Percentiles rank a stretch among this genome's conserved stretches.
phyloP scores from a whole-genome alignment of 306 rosid species.

The Cyamopsis tetragonoloba region DNA sequence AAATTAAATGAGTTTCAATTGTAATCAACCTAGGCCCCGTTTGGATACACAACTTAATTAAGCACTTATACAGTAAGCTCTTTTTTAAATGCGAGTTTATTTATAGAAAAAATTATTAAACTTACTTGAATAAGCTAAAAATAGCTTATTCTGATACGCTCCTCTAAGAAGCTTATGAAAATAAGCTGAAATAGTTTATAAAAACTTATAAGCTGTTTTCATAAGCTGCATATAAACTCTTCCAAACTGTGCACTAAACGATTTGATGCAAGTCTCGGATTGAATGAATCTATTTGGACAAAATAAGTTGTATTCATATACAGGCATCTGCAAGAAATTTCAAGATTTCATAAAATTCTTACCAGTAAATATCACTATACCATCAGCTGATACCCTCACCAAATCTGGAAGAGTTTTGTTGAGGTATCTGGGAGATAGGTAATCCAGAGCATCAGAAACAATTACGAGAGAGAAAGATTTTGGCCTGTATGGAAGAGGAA shows the following conservation, averaged over 20 bases:
- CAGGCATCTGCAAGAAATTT: neutral
- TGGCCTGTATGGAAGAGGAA: constrained; percentile 68
- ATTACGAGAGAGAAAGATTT: constrained; percentile 65
- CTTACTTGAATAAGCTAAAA: too few relatives aligned
- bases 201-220: too few relatives aligned
- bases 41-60: too few relatives aligned
- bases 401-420: constrained; percentile 71
- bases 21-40: too few relatives aligned
- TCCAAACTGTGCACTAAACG: too few relatives aligned
- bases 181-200: too few relatives aligned
- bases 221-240: too few relatives aligned
- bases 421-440: constrained; percentile 70
- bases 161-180: too few relatives aligned
- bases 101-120: too few relatives aligned
- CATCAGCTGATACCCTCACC: constrained; percentile 61
- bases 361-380: constrained; percentile 61
- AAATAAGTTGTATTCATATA: neutral
- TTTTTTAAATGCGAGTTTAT: too few relatives aligned
- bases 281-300: neutral
- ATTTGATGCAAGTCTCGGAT: constrained; percentile 11
- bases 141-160: too few relatives aligned
- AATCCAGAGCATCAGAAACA: constrained; percentile 71
- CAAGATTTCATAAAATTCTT: constrained; percentile 21
- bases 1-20: neutral
- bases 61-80: too few relatives aligned